A percentile compares a stretch with the other conserved stretches of the same genome.
phyloP scores from a whole-genome alignment of 805 yeast genomes.

The Pichia phayaonensis region DNA sequence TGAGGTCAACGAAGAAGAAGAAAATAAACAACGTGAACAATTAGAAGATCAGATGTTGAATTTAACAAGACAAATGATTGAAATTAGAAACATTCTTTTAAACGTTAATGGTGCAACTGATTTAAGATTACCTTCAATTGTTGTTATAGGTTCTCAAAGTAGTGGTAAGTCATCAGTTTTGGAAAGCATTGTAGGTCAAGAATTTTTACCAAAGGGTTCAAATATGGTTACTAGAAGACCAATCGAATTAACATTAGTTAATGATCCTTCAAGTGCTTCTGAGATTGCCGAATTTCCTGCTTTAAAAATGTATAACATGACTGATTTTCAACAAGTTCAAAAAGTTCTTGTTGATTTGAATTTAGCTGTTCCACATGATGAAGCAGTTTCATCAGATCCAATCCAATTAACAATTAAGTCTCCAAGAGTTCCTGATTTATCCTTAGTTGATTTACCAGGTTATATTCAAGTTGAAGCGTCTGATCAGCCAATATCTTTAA shows the following conservation, averaged over 20 bases:
- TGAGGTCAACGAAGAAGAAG: slow-evolving; percentile 37
- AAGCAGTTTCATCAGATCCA: slow-evolving; percentile 88
- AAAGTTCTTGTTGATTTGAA: slow-evolving; percentile 80
- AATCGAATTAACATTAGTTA: slow-evolving; percentile 85
- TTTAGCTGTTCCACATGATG: slow-evolving; percentile 81
- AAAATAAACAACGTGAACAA: slow-evolving; percentile 39
- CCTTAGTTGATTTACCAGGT: slow-evolving; percentile 94
- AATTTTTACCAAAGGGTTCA: slow-evolving; percentile 91
- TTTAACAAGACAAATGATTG: slow-evolving; percentile 93
- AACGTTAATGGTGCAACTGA: slow-evolving; percentile 68
- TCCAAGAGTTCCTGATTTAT: slow-evolving; percentile 84
- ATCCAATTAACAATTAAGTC: slow-evolving; percentile 88
- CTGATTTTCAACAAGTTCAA: slow-evolving; percentile 86
- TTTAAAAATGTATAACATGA: slow-evolving; percentile 68
- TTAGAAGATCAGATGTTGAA: slow-evolving; percentile 79
- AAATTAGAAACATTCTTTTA: slow-evolving; percentile 72
- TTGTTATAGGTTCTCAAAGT: slow-evolving; percentile 94
- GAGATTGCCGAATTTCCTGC: slow-evolving; percentile 94
- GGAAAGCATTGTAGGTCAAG: slow-evolving; percentile 96
- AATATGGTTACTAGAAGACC: slow-evolving; percentile 99
- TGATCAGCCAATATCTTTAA: slow-evolving; percentile 85
- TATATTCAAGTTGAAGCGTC: slow-evolving; percentile 95
- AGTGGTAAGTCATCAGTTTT: slow-evolving; percentile 96
- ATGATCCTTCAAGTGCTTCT: slow-evolving; percentile 70
- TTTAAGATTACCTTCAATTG: slow-evolving; percentile 85